Evolutionary conservation across 352 stramenopile species (phyloP).

Genomic region (Pythium pyrilobum): DNA sequence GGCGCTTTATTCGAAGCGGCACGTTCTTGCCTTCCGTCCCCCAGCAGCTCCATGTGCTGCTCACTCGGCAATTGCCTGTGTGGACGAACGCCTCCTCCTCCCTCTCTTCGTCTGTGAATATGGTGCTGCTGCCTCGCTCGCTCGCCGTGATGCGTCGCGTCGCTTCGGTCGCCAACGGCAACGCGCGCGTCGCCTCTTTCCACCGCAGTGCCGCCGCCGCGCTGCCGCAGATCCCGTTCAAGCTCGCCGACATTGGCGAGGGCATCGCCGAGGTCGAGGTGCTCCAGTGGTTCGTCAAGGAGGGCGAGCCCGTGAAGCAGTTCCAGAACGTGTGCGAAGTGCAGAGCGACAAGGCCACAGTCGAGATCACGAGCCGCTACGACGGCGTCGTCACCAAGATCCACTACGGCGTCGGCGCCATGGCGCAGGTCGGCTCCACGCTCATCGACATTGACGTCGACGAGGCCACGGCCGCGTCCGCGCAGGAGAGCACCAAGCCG

Average conservation of each 20-base stretch:
- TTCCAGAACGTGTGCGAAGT: constrained; percentile 99
- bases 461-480: constrained; percentile 48
- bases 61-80: constrained; percentile 14
- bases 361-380: constrained; percentile 98
- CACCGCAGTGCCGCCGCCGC: constrained; percentile 32
- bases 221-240: constrained; percentile 85
- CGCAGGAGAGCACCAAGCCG: constrained; percentile 26
- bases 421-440: constrained; percentile 93
- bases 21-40: not conserved
- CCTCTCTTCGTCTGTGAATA: not conserved
- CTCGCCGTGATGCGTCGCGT: constrained; percentile 4
- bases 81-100: constrained; percentile 1
- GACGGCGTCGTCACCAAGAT: constrained; percentile 92
- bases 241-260: constrained; percentile 97
- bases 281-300: constrained; percentile 96
- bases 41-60: not conserved
- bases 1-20: constrained; percentile 14
- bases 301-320: constrained; percentile 87
- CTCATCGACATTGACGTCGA: constrained; percentile 92
- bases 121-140: constrained; percentile 11
- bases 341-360: constrained; percentile 89
- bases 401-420: constrained; percentile 92
- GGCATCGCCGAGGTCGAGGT: constrained; percentile 98
- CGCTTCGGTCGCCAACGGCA: not conserved
- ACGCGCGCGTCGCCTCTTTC: constrained; percentile 20